A percentile compares a stretch with the other conserved stretches of the same genome.
These are phyloP conservation scores for Boletus mariae DNA, from an alignment of 1,284 basidiomycete genomes.

Conservation along the genomic window DNA sequence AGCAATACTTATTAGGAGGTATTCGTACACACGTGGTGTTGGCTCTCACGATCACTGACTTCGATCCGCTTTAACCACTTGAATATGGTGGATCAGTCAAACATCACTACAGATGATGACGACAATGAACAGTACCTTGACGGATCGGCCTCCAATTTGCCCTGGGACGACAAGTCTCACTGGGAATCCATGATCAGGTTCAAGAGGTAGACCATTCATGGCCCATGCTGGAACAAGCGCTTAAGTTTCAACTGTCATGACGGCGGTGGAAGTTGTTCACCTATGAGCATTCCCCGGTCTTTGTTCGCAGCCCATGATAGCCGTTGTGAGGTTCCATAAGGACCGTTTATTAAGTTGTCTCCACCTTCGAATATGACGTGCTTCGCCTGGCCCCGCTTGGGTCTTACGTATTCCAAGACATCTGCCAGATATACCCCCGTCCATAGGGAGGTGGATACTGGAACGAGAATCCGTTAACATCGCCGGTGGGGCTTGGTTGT, in stretches of 20 bases:
- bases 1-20: neutral
- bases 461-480: neutral
- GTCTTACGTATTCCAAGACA: slow-evolving; percentile 48
- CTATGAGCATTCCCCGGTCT: slow-evolving; percentile 55
- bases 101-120: neutral
- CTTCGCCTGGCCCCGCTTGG: slow-evolving; percentile 38
- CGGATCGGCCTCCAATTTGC: slow-evolving; percentile 61
- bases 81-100: slow-evolving; percentile 16
- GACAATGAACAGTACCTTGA: slow-evolving; percentile 30
- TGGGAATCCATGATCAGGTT: slow-evolving; percentile 68
- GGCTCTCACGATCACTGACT: slow-evolving; percentile 49
- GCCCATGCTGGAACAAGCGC: slow-evolving; percentile 42
- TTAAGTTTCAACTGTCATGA: neutral
- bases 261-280: slow-evolving; percentile 9
- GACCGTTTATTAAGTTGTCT: slow-evolving; percentile 62
- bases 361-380: slow-evolving; percentile 65
- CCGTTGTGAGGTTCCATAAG: slow-evolving; percentile 60
- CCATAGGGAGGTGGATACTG: slow-evolving; percentile 59
- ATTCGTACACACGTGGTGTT: slow-evolving; percentile 44
- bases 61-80: slow-evolving; percentile 62
- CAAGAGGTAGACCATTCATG: slow-evolving; percentile 58
- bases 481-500: neutral
- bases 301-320: slow-evolving; percentile 47
- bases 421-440: slow-evolving; percentile 66
- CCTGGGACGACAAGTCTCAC: slow-evolving; percentile 60